Percentiles rank a stretch among this genome's conserved stretches.
These are phyloP conservation scores for Cymbidium sinense DNA, from an alignment of 106 monocot species.

Conservation along the genomic window DNA sequence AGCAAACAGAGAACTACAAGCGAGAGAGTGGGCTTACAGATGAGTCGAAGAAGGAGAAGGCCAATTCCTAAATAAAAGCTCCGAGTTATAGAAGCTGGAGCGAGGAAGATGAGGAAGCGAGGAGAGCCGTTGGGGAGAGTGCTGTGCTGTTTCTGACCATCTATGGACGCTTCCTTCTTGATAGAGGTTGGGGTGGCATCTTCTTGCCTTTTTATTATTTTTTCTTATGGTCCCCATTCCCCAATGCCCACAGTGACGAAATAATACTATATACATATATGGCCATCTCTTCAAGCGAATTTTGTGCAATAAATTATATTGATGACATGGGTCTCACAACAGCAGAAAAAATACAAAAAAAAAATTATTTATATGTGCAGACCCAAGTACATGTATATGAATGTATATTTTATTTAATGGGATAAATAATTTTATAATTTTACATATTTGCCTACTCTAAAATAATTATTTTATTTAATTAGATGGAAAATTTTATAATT, in stretches of 20 bases:
- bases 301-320: too few relatives aligned
- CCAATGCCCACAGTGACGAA: neutral
- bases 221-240: neutral
- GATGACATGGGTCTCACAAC: too few relatives aligned
- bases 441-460: too few relatives aligned
- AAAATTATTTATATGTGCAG: too few relatives aligned
- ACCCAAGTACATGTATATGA: too few relatives aligned
- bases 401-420: too few relatives aligned
- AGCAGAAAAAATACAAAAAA: too few relatives aligned
- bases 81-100: neutral
- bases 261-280: neutral
- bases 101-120: neutral
- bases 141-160: neutral
- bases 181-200: neutral
- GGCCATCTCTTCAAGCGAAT: too few relatives aligned
- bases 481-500: too few relatives aligned
- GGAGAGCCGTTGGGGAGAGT: neutral
- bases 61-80: neutral
- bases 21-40: neutral
- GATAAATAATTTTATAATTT: too few relatives aligned
- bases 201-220: neutral
- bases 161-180: neutral
- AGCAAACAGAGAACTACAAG: neutral
- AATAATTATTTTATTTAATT: too few relatives aligned
- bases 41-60: neutral